Base-by-base conservation (phyloP, 2,329 filamentous ascomycete genomes). In the Fusarium coicis region DNA sequence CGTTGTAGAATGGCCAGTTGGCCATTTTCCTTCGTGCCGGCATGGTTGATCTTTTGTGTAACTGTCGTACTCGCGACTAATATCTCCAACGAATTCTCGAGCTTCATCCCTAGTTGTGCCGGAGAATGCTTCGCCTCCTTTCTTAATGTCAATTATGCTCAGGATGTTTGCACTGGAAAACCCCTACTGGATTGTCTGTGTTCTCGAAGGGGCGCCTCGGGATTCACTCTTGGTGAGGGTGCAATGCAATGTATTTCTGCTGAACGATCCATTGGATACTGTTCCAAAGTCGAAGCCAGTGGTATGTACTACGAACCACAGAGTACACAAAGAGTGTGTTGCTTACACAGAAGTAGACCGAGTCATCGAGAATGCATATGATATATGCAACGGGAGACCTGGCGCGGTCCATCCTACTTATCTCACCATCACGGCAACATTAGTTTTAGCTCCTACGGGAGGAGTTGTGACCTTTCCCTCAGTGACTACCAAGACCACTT, bases 181-280 rank as follows among this genome's bases (percentile, higher is more conserved):
- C 84, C 87, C 16, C 85, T 90, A 32, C 79, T 93, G 73, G 82
- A 85, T 76, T 93, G 91, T 74, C 84, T 94, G 11, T 95, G 93
- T 79, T 86, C 86, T 42, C 85, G 86, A 65, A 84, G 84, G 39
- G 91, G 91, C 14, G 81, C 80, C 18, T 87, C 87, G 36, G 91
- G 90, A 15, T 92, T 90, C 75, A 94, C 93, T 4, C 77, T 94
- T 53, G 92, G 91, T n/a, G 93, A 94, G 81, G 92, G 87, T 16
- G 91, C 90, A 9, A 81, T 93, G 70, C 88, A 91, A 77, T 95
- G 93, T 79, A 86, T 93, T 39, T 83, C 88, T 14, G 88, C 88
- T 12, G 87, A 89, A 76, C 81, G 79, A 63, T 80, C 80, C 40
- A 76, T 85, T 49, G 86, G 86, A 5, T 82, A 81, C 19, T 95